Percentiles rank a stretch among this genome's conserved stretches.
These are phyloP conservation scores for Lepiota venenata DNA, from an alignment of 768 basidiomycete genomes.

Conservation along the genomic window DNA sequence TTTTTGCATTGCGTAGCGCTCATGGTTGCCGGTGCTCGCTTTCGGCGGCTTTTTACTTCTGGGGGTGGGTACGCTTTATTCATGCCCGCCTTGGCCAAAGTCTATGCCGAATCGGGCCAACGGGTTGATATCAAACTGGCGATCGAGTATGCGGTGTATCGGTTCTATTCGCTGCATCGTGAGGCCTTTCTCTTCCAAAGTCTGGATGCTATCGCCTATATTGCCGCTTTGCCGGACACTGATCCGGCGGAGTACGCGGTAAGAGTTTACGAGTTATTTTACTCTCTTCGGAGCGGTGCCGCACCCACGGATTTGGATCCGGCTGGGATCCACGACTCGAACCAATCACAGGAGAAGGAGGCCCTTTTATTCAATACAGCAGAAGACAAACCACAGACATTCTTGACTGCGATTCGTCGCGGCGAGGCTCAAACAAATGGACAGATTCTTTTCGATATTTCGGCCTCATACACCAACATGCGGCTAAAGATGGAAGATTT, in stretches of 20 bases:
- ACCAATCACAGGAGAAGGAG: conserved; percentile 64
- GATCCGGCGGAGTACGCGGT: conserved; percentile 52
- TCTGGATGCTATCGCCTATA: conserved; percentile 56
- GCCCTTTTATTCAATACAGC: conserved; percentile 65
- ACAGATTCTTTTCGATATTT: conserved; percentile 42
- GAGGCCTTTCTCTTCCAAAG: conserved; percentile 75
- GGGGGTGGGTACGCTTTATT: conserved; percentile 72
- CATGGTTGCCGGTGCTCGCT: conserved; percentile 75
- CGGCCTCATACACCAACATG: conserved; percentile 58
- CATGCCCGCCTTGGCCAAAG: conserved; percentile 68
- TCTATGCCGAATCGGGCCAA: conserved; percentile 58
- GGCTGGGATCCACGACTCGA: conserved; percentile 64
- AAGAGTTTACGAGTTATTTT: conserved; percentile 56
- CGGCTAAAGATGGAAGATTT: conserved; percentile 61
- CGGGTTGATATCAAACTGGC: conserved; percentile 59
- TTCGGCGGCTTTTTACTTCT: conserved; percentile 70
- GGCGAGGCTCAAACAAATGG: conserved; percentile 37
- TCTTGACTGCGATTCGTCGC: conserved; percentile 52
- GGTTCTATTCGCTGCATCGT: conserved; percentile 72
- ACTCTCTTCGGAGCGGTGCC: conserved; percentile 46
- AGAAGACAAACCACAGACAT: conserved; percentile 71
- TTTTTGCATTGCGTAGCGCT: conserved; percentile 38
- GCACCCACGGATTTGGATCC: conserved; percentile 45
- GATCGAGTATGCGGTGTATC: conserved; percentile 67
- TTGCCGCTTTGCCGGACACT: conserved; percentile 45